Conservation (phyloP, 73 alveolate species). For the Symbiodinium pilosum region DNA sequence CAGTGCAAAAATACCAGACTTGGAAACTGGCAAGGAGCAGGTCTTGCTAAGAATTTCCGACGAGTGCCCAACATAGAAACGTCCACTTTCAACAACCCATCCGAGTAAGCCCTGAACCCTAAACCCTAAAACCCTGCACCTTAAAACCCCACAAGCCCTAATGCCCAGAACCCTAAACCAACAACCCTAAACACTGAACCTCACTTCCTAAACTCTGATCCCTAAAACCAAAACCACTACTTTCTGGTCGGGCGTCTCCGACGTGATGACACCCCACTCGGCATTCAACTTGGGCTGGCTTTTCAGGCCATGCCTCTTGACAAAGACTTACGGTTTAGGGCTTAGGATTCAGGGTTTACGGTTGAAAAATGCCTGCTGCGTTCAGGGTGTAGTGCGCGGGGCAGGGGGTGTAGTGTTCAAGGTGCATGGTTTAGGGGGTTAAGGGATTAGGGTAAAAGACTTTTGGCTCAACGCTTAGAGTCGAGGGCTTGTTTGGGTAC, state of each 20-base stretch:
- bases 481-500: neutral
- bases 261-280: neutral
- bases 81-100: too few species aligned
- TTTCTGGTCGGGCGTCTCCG: neutral
- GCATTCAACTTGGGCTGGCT: slow-evolving; percentile 18
- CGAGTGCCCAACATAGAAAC: too few species aligned
- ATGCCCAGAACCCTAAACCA: too few species aligned
- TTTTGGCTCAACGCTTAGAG: neutral
- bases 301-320: neutral
- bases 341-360: neutral
- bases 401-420: neutral
- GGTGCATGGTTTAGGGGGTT: neutral
- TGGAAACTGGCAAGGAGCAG: too few species aligned
- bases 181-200: neutral
- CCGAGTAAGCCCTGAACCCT: too few species aligned
- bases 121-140: too few species aligned
- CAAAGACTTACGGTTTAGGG: neutral
- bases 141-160: too few species aligned
- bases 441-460: neutral
- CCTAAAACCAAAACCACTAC: neutral
- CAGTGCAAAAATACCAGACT: too few species aligned
- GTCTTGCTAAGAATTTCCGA: too few species aligned
- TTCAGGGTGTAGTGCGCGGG: neutral
- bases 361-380: neutral
- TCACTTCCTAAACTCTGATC: neutral